Conservation (phyloP, 495 filamentous ascomycete genomes). For the Trichoderma orchidacearum region DNA sequence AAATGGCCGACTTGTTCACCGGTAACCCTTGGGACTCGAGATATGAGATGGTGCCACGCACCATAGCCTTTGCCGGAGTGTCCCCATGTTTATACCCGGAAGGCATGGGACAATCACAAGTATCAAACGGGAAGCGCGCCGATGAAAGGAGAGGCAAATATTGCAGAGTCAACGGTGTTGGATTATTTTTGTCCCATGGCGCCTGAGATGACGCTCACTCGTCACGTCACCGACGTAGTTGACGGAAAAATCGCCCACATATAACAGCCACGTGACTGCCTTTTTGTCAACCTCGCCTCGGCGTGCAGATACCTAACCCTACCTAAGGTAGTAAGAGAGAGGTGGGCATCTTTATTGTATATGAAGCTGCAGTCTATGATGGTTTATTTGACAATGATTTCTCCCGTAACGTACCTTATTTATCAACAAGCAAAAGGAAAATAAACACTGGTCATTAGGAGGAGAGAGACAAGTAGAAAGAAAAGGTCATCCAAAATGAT, state of each 20-base stretch:
- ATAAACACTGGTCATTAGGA: too few species aligned
- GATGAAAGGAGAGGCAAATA: not conserved
- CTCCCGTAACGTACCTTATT: too few species aligned
- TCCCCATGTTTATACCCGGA: slow-evolving; percentile 2
- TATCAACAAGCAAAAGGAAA: too few species aligned
- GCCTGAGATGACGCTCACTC: not conserved
- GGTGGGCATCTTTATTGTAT: too few species aligned
- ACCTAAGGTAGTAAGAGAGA: too few species aligned
- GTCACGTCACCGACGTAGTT: not conserved
- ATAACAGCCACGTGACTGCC: not conserved
- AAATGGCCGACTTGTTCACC: slow-evolving; percentile 3
- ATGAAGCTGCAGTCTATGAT: too few species aligned
- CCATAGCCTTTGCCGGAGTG: slow-evolving; percentile 2
- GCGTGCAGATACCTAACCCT: too few species aligned
- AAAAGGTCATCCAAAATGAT: not conserved
- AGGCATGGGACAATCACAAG: not conserved
- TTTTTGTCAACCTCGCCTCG: not conserved
- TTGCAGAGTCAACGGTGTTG: not conserved
- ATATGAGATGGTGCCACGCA: slow-evolving; percentile 3
- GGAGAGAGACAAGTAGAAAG: not conserved
- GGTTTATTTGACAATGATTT: too few species aligned
- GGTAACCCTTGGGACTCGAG: slow-evolving; percentile 3
- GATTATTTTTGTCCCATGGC: not conserved
- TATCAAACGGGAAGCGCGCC: not conserved
- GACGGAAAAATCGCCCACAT: not conserved